Percentiles rank a stretch among this genome's conserved stretches.
Conservation (phyloP, 306 rosid species). For the Lotus japonicus region DNA sequence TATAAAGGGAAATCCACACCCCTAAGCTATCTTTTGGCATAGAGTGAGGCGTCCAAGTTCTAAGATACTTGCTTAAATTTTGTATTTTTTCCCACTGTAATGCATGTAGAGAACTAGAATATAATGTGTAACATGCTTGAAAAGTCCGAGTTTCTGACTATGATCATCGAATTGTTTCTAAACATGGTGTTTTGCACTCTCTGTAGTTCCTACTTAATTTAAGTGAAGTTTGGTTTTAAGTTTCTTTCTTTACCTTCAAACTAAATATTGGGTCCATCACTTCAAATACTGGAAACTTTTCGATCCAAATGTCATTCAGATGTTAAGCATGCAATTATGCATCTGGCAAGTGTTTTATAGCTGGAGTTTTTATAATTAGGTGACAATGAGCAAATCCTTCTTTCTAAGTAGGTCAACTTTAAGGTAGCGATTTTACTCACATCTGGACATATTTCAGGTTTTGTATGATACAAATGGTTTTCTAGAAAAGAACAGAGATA, state of each 20-base stretch:
- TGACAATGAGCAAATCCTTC: background rate
- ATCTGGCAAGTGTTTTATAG: background rate
- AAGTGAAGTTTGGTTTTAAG: background rate
- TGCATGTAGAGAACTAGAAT: background rate
- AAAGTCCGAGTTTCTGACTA: slow-evolving; percentile 5
- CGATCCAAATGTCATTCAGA: background rate
- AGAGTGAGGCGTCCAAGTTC: too few species aligned
- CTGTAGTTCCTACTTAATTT: background rate
- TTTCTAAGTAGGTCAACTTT: too few species aligned
- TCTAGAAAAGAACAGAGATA: slow-evolving; percentile 76
- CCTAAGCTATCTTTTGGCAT: too few species aligned
- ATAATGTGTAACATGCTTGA: slow-evolving; percentile 2
- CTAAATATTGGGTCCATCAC: background rate
- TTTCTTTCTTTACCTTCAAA: background rate
- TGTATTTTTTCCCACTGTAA: background rate
- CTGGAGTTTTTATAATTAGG: background rate
- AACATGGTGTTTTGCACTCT: background rate
- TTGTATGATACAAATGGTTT: slow-evolving; percentile 80
- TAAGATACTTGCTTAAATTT: background rate
- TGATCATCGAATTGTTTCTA: background rate
- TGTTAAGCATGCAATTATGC: slow-evolving; percentile 10
- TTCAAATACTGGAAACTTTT: background rate
- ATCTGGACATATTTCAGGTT: slow-evolving; percentile 47
- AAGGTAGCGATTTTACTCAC: slow-evolving; percentile 23
- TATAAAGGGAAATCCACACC: too few species aligned